Conservation (phyloP, 2,329 filamentous ascomycete species). For the Arthrobotrys sinensis region DNA sequence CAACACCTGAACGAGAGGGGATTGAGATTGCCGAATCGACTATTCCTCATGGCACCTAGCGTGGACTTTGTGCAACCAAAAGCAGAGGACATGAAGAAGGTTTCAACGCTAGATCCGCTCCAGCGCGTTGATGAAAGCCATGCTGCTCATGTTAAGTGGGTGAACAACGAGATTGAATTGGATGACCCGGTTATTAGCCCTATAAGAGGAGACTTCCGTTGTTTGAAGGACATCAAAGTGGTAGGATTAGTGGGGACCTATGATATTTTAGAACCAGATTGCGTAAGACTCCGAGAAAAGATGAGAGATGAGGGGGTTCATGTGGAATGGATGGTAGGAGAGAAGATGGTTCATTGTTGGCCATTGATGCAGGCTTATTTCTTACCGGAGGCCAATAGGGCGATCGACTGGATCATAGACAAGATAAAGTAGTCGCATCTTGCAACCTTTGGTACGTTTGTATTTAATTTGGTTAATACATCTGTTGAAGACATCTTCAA, state of each 20-base stretch:
- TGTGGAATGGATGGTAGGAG: conserved; percentile 34
- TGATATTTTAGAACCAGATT: conserved; percentile 45
- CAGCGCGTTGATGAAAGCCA: conserved; percentile 35
- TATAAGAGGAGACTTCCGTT: conserved; percentile 23
- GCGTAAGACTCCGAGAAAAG: conserved; percentile 18
- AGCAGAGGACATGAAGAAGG: conserved; percentile 35
- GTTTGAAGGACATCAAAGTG: conserved; percentile 15
- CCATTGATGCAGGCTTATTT: conserved; percentile 39
- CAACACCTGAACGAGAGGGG: conserved; percentile 32
- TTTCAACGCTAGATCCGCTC: conserved; percentile 34
- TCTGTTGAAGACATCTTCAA: background rate
- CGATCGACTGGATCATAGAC: conserved; percentile 23
- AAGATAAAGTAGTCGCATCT: conserved; percentile 22
- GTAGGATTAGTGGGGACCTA: conserved; percentile 34
- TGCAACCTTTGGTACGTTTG: too few relatives aligned
- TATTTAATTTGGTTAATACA: too few relatives aligned
- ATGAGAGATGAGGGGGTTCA: conserved; percentile 29
- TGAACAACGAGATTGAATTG: conserved; percentile 6
- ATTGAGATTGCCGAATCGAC: conserved; percentile 14
- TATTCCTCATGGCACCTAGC: conserved; percentile 51
- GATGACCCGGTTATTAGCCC: conserved; percentile 35
- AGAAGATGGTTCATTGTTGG: conserved; percentile 52
- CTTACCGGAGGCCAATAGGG: conserved; percentile 17
- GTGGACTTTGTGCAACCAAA: conserved; percentile 44
- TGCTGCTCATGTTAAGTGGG: conserved; percentile 31